Evolutionary conservation across 441 rosid genomes (phyloP), one percentile per base, ranked within the genome.

Genomic region (Rhodomyrtus psidioides): DNA sequence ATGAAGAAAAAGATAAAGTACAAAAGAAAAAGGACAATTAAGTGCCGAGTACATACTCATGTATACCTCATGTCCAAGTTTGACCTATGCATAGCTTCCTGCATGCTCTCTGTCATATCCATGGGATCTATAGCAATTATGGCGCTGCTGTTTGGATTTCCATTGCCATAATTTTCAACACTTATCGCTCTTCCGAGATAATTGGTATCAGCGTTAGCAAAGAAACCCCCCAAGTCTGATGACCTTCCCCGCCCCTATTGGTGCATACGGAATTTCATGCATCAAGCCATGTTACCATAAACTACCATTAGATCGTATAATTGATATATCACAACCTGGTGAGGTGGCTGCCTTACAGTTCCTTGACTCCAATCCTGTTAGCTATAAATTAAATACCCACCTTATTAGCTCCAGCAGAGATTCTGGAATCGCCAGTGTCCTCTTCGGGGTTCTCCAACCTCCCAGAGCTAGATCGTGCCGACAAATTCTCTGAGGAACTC

Each of bases 91-190:
- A 97, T 93, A 19, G 99, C 99, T 88, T 96, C 98, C 92, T 95
- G 99, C 96, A 97, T 95, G 87, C 99, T 93, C 88, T 95, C 98
- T 81, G 99, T 94, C 98, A 97, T 95, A 88, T 97, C 99, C 98
- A 97, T 92, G 21, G 97, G 93, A 87, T 97, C 99, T 84, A 94
- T 83, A 89, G 91, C 98, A 83, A 87, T 87, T 87, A 76, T 42
- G 83, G 91, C 84, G 14, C 83, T 53, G 83, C 85, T 91, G 85
- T 91, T 92, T 74, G 87, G 59, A 91, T 88, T 92, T 75, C 88
- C 89, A 44, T 89, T 85, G 82, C 83, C 89, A 86, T 91, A 87
- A 86, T 87, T 89, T 88, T 91, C 93, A 82, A 93, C 90, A 7
- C 84, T 88, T 88, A 86, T 90, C 75, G 90, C 96, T 88, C 88